Conservation (phyloP, 495 filamentous ascomycete species). For the Trichoderma reesei region DNA sequence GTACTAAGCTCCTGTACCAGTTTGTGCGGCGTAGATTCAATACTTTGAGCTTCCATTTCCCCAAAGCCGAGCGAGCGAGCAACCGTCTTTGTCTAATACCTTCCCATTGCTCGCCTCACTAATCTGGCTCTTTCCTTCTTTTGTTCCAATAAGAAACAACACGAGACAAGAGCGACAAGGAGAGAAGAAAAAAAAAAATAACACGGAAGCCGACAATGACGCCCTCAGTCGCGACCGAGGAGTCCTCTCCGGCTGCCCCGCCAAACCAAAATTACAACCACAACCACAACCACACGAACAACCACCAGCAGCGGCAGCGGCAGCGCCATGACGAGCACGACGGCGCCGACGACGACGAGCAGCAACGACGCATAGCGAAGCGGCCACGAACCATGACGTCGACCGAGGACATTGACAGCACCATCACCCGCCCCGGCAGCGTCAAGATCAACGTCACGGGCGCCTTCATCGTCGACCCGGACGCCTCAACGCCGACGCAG, state of each 20-base stretch:
- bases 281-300: too few species aligned
- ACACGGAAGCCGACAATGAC: neutral
- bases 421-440: conserved; percentile 72
- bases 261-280: neutral
- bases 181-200: neutral
- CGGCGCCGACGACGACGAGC: neutral
- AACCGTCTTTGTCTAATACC: too few species aligned
- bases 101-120: too few species aligned
- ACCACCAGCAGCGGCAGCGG: neutral
- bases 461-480: conserved; percentile 89
- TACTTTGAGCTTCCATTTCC: conserved; percentile 4
- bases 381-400: conserved; percentile 30
- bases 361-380: neutral
- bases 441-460: conserved; percentile 92
- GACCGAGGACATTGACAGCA: conserved; percentile 54
- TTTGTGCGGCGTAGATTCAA: conserved; percentile 7
- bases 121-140: neutral
- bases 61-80: neutral
- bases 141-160: neutral
- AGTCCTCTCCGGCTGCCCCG: neutral
- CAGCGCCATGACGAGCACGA: neutral
- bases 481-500: conserved; percentile 32
- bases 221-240: neutral
- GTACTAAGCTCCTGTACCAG: too few species aligned
- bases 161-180: neutral